Base-by-base conservation (phyloP, 2,329 filamentous ascomycete species). In the Fusarium kyushuense region DNA sequence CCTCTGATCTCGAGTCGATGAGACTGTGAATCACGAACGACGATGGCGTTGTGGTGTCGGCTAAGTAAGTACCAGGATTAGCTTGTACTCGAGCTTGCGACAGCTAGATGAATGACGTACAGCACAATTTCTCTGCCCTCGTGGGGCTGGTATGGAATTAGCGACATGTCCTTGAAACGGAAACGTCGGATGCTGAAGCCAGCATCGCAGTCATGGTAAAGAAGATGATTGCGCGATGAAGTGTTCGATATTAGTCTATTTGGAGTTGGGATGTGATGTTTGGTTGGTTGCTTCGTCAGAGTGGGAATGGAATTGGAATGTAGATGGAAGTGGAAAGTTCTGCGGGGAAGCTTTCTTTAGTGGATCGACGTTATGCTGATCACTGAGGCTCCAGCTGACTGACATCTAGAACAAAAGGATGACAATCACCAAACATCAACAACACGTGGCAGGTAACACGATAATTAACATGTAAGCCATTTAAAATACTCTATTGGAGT, bases 31-130 rank as follows among this genome's bases (percentile, higher is more conserved):
- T 99, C 95, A 75, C 92, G 94, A 36, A 98, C 90, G 43, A 99
- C 96, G 58, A 99, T 90, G 23, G 94, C 91, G 81, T 97, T 93
- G 76, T 93, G 92, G 78, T 97, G 94, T 65, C 95, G 96, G 53
- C 96, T 98, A 74, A 36, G 16, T 25, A 27, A 27, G 27, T 27
- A 35, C 32, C 30, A 47, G 30, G 30, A 19, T 54, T 54, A 54
- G 41, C 52, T 54, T 54, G 23, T 29, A 32, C 51, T 54, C n/a
- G 23, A 73, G 71, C 38, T 47, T 46, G 41, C 35, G 42, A 23
- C 11, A 38, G 38, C 21, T 38, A 70, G 70, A 70, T 85, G 90
- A 74, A 71, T 72, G 72, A 86, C 91, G 75, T 86, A 94, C 92
- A 96, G 84, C 38, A 95, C 92, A 71, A 96, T 89, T 76, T 94